Conservation (phyloP, 2,329 filamentous ascomycete genomes). For the Alternaria sp. region DNA sequence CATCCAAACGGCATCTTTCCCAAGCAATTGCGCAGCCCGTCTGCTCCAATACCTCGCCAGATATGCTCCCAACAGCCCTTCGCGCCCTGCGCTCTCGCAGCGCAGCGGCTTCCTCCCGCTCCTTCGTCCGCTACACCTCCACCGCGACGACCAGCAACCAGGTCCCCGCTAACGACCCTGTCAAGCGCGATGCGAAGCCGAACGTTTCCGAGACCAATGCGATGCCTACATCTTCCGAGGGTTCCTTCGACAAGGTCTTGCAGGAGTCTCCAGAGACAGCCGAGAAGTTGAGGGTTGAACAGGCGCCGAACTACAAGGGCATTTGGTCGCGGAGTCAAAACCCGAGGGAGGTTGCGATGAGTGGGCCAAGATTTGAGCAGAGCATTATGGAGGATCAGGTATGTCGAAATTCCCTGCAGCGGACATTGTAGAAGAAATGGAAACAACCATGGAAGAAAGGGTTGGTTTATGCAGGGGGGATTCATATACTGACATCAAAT, state of each 20-base stretch:
- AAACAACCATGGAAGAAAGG: background rate
- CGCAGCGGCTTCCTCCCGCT: constrained; percentile 24
- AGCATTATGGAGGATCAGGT: constrained; percentile 94
- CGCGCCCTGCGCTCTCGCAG: constrained; percentile 38
- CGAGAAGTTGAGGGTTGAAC: constrained; percentile 65
- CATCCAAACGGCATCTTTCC: background rate
- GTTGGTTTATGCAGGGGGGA: background rate
- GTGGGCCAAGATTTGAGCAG: constrained; percentile 94
- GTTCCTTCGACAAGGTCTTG: constrained; percentile 58
- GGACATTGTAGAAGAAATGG: background rate
- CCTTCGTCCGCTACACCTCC: constrained; percentile 33
- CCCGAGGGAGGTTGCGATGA: constrained; percentile 83
- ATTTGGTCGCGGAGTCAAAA: constrained; percentile 89
- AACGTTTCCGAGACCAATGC: constrained; percentile 69
- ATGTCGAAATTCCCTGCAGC: constrained; percentile 41
- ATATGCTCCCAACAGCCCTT: constrained; percentile 36
- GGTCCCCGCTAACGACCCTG: constrained; percentile 71
- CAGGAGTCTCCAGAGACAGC: constrained; percentile 61
- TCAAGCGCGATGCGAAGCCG: constrained; percentile 52
- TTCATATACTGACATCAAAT: constrained; percentile 25
- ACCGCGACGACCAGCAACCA: constrained; percentile 58
- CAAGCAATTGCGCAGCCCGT: constrained; percentile 25
- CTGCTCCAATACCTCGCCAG: constrained; percentile 17
- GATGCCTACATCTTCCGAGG: constrained; percentile 58
- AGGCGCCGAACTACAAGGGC: constrained; percentile 83